These are phyloP conservation scores for Macaranga tanarius DNA, from an alignment of 441 rosid species.

Conservation along the genomic window DNA sequence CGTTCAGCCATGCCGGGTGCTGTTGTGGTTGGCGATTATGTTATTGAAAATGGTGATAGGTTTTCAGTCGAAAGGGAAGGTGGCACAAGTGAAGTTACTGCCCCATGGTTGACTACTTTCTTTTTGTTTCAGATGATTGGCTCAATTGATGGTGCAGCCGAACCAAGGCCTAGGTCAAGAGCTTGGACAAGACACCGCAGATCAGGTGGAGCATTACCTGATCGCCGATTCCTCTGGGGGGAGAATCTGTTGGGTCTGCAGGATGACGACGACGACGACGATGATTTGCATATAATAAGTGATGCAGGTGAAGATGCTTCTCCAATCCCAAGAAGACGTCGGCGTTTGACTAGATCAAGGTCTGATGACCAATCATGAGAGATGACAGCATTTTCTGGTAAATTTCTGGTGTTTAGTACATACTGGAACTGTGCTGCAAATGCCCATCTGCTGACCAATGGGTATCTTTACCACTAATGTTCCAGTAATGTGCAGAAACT, in stretches of 20 bases:
- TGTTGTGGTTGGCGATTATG: conserved; percentile 91
- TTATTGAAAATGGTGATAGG: conserved; percentile 80
- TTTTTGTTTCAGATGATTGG: conserved; percentile 85
- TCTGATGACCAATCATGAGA: conserved; percentile 58
- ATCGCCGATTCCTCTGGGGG: conserved; percentile 84
- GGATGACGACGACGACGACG: conserved; percentile 43
- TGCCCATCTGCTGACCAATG: conserved; percentile 28
- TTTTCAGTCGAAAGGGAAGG: conserved; percentile 54
- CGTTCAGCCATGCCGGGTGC: conserved; percentile 93
- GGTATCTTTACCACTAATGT: conserved; percentile 29
- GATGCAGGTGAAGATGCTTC: conserved; percentile 54
- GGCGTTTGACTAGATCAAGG: conserved; percentile 63
- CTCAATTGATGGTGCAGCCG: conserved; percentile 56
- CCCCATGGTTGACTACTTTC: conserved; percentile 71
- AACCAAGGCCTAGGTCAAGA: conserved; percentile 69
- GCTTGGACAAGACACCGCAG: conserved; percentile 79
- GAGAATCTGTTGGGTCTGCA: conserved; percentile 81
- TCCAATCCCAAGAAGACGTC: conserved; percentile 63
- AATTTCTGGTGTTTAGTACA: conserved; percentile 25
- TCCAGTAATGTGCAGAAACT: conserved; percentile 32
- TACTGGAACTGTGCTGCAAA: conserved; percentile 30
- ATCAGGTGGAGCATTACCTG: conserved; percentile 45
- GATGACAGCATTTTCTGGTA: conserved; percentile 34
- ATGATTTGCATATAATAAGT: conserved; percentile 47
- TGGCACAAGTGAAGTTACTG: conserved; percentile 44